Percentiles rank a stretch among this genome's conserved stretches.
These are phyloP conservation scores for Cystobasidium tubakii DNA, from an alignment of 768 basidiomycete species.

Conservation along the genomic window DNA sequence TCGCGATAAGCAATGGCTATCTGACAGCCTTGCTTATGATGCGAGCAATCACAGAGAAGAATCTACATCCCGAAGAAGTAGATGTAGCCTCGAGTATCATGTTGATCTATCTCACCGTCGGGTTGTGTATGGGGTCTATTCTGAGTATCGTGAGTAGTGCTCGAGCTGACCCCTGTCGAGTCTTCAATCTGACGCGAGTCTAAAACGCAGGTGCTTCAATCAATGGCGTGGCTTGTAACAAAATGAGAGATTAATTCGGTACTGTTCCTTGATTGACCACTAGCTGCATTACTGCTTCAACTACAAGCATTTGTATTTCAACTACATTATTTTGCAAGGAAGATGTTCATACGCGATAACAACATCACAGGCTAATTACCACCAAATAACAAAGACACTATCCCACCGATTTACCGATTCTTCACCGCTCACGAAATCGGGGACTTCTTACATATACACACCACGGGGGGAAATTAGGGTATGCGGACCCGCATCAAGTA, in stretches of 20 bases:
- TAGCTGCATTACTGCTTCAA: too few relatives aligned
- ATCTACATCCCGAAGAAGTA: slow-evolving; percentile 42
- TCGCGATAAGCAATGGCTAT: slow-evolving; percentile 45
- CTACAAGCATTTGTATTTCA: too few relatives aligned
- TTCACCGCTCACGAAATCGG: too few relatives aligned
- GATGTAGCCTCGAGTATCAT: slow-evolving; percentile 41
- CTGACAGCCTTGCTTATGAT: slow-evolving; percentile 45
- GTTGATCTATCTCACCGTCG: slow-evolving; percentile 42
- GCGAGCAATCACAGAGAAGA: slow-evolving; percentile 39
- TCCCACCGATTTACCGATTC: too few relatives aligned
- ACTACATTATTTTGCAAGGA: too few relatives aligned
- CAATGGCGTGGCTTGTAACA: background rate
- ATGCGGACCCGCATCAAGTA: too few relatives aligned
- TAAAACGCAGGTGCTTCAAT: background rate
- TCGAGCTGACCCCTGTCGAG: too few relatives aligned
- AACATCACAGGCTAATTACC: background rate
- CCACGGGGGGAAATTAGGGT: too few relatives aligned
- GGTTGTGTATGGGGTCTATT: slow-evolving; percentile 38
- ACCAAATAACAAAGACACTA: too few relatives aligned
- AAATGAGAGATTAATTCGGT: background rate
- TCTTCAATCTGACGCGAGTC: too few relatives aligned
- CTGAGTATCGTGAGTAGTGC: slow-evolving; percentile 19
- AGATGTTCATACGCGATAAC: background rate
- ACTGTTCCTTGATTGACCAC: too few relatives aligned
- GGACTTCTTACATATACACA: too few relatives aligned